These are phyloP conservation scores for Paramecium sonneborni DNA, from an alignment of 73 alveolate genomes.

Conservation along the genomic window DNA sequence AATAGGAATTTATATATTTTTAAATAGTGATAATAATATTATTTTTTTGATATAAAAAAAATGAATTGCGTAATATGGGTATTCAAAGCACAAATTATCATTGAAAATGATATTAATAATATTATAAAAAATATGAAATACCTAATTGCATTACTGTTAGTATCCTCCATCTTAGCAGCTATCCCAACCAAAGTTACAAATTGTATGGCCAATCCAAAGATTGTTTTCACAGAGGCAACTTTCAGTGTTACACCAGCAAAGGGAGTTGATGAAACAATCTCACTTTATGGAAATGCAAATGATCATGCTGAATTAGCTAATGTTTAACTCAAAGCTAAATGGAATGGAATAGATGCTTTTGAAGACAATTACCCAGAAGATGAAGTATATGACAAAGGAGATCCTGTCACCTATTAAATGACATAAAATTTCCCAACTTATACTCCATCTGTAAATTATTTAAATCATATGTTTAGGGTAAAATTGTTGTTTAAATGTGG, in stretches of 20 bases:
- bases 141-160: not conserved
- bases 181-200: not conserved
- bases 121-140: not conserved
- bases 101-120: not conserved
- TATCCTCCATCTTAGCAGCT: not conserved
- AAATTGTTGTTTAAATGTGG: not conserved
- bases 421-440: not conserved
- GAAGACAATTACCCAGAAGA: not conserved
- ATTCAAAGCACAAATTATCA: not conserved
- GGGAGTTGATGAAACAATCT: slow-evolving; percentile 26
- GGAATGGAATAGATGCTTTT: not conserved
- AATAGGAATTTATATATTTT: no score
- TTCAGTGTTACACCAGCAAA: not conserved
- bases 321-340: not conserved
- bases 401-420: not conserved
- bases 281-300: not conserved
- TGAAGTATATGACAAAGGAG: slow-evolving; percentile 6
- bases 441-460: not conserved
- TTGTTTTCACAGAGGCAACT: not conserved
- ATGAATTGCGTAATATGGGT: not conserved
- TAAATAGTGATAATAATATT: not conserved
- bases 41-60: not conserved
- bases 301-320: slow-evolving; percentile 21
- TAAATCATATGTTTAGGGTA: not conserved
- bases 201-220: not conserved